A percentile compares a stretch with the other conserved stretches of the same genome.
phyloP scores from a whole-genome alignment of 208 protist genomes.

The Kentomonas sorsogonicus region DNA sequence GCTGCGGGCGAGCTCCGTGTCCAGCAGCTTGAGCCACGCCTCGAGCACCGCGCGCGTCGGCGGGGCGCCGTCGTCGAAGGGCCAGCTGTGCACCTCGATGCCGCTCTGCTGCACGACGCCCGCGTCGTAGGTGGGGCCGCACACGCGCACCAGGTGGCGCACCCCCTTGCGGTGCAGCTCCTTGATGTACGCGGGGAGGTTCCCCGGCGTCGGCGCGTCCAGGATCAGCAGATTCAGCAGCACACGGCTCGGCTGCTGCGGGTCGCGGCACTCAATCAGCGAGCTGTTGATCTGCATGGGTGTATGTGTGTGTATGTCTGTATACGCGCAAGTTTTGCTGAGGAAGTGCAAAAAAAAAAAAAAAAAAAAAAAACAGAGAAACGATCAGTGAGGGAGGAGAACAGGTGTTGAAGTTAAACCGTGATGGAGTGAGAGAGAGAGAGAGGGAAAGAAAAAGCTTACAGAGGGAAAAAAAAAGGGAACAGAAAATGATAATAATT shows the following conservation, averaged over 20 bases:
- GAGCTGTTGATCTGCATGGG: constrained; percentile 84
- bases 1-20: constrained; percentile 39
- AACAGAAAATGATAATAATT: neutral
- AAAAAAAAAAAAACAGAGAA: constrained; percentile 2
- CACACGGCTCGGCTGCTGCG: constrained; percentile 22
- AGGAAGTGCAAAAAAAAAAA: constrained; percentile 9
- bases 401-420: neutral
- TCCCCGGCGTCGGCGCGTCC: constrained; percentile 80
- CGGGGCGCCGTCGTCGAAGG: constrained; percentile 88
- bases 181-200: constrained; percentile 88
- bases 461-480: neutral
- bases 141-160: constrained; percentile 81
- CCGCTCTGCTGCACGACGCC: constrained; percentile 48
- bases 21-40: constrained; percentile 77
- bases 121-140: constrained; percentile 80
- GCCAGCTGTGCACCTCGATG: constrained; percentile 83
- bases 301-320: neutral
- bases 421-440: neutral
- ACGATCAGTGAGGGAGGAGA: neutral
- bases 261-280: constrained; percentile 69
- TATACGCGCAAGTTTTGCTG: constrained; percentile 1
- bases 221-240: constrained; percentile 84
- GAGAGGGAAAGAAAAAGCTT: neutral
- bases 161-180: constrained; percentile 74
- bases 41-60: constrained; percentile 75